phyloP scores from a whole-genome alignment of 2,329 filamentous ascomycete species.

The Paraphoma sp. region DNA sequence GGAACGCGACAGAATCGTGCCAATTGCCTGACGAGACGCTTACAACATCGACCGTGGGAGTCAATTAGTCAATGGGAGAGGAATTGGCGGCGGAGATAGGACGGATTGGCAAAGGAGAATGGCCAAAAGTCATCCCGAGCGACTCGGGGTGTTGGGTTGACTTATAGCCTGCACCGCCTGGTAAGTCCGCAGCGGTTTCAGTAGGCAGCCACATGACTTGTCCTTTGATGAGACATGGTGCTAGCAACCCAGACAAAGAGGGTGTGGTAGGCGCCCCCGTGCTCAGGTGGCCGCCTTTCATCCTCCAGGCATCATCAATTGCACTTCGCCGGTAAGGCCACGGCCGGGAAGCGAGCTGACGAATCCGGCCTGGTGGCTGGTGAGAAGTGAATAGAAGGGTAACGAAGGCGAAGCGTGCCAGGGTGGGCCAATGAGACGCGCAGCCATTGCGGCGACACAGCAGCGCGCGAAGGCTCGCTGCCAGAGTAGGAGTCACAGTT shows the following conservation, averaged over 20 bases:
- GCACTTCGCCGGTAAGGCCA: slow-evolving; percentile 21
- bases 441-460: slow-evolving; percentile 3
- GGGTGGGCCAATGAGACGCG: slow-evolving; percentile 33
- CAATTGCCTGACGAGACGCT: slow-evolving; percentile 36
- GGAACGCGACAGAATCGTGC: slow-evolving; percentile 40
- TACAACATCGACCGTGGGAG: slow-evolving; percentile 24
- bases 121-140: slow-evolving; percentile 33
- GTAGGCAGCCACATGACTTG: slow-evolving; percentile 21
- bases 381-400: slow-evolving; percentile 40
- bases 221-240: slow-evolving; percentile 9
- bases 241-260: slow-evolving; percentile 33
- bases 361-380: slow-evolving; percentile 35
- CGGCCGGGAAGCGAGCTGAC: slow-evolving; percentile 39
- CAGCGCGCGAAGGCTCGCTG: slow-evolving; percentile 21
- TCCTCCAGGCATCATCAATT: slow-evolving; percentile 32
- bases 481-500: slow-evolving; percentile 34
- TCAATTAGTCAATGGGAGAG: slow-evolving; percentile 30
- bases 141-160: slow-evolving; percentile 25
- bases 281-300: slow-evolving; percentile 25
- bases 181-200: slow-evolving; percentile 17
- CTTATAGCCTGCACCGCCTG: slow-evolving; percentile 28
- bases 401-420: slow-evolving; percentile 26
- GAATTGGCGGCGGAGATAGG: slow-evolving; percentile 35
- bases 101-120: slow-evolving; percentile 17
- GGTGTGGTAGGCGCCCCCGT: slow-evolving; percentile 28